These are phyloP conservation scores for Pigoraptor vietnamica DNA, from an alignment of 78 protist genomes.

Conservation along the genomic window DNA sequence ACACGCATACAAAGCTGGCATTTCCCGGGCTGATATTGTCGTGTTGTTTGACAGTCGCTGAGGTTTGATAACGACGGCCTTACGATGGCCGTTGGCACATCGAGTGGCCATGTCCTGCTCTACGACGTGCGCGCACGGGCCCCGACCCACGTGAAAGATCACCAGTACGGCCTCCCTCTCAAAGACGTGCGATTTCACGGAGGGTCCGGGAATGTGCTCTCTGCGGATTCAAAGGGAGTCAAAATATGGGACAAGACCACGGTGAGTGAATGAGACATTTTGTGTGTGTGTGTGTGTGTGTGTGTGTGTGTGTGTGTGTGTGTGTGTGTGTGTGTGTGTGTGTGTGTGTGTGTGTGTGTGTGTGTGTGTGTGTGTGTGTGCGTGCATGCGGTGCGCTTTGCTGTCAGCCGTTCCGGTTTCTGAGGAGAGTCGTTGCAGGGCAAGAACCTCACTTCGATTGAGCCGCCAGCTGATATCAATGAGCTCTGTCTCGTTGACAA, in stretches of 20 bases:
- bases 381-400: too few relatives aligned
- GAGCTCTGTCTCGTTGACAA: slow-evolving; percentile 7
- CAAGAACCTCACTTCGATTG: slow-evolving; percentile 53
- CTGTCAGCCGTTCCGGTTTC: too few relatives aligned
- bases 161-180: slow-evolving; percentile 79
- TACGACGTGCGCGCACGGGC: slow-evolving; percentile 77
- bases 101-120: slow-evolving; percentile 66
- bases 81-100: slow-evolving; percentile 74
- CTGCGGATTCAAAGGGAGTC: slow-evolving; percentile 59
- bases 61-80: slow-evolving; percentile 63
- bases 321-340: too few relatives aligned
- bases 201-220: slow-evolving; percentile 30
- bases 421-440: slow-evolving; percentile 18
- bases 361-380: too few relatives aligned
- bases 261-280: neutral
- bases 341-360: too few relatives aligned
- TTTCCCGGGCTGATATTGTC: too few relatives aligned
- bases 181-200: slow-evolving; percentile 48
- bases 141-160: slow-evolving; percentile 79
- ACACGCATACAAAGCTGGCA: too few relatives aligned
- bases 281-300: neutral
- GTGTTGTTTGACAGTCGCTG: too few relatives aligned
- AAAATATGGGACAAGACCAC: slow-evolving; percentile 62
- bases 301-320: too few relatives aligned
- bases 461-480: slow-evolving; percentile 64